Evolutionary conservation across 768 basidiomycete species (phyloP), one percentile per base, ranked within the genome.

Genomic region (Naganishia onofrii): DNA sequence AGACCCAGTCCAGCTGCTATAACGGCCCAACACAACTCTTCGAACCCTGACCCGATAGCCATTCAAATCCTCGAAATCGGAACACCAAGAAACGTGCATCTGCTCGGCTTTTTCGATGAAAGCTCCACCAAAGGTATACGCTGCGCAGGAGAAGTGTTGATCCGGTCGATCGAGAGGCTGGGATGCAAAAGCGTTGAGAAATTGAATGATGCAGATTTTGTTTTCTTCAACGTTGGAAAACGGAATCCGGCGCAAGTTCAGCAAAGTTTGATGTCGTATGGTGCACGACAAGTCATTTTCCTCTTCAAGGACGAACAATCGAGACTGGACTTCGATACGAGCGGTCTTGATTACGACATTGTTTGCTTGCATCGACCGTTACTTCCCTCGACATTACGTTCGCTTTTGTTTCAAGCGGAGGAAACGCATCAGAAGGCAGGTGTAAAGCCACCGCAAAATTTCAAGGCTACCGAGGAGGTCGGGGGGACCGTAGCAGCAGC

Each of bases 371-470:
- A 68, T 10, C 74, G 76, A 55, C 79, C 79, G 1, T 51, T 74
- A 1, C 76, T 76, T 0, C 79, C 79, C 0, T 75, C 76, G 0
- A 67, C 77, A 5, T 57, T 80, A 6, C 73, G 77, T 12, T 74
- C 76, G 58, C 70, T 72, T 15, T 66, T 80, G 28, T 74, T 75
- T 66, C 70, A 71, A 10, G 46, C 68, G 34, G 21, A 31, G 13
- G 65, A 63, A 31, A 64, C 54, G 3, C 65, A 32, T 6, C n/a
- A 38, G 21, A 32, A 26, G 13, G 19, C 32, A 32, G 57, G 26
- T n/a, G 57, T 36, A 4, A 58, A 58, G 34, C 57, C 57, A 36
- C 34, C 57, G 19, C 34, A 17, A 9, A 23, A 38, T 38, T 28
- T 58, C 34, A 58, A 58, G 23, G 21, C 31, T 8, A 36, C 34